A percentile compares a stretch with the other conserved stretches of the same genome.
Evolutionary conservation across 306 rosid species (phyloP).

Genomic region (Pterocarpus macrocarpus): DNA sequence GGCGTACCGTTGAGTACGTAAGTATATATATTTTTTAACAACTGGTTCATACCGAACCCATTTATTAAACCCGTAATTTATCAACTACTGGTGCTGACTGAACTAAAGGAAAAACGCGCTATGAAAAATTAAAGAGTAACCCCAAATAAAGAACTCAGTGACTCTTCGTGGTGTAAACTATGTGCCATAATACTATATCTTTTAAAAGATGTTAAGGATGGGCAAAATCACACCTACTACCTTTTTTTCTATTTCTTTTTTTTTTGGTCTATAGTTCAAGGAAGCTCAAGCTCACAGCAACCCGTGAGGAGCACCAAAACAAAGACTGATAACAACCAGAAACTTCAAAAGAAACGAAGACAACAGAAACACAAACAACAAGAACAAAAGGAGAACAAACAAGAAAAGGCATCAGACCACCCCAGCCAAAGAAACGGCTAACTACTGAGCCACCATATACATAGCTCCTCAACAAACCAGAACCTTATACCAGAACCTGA

Average conservation of each 20-base stretch:
- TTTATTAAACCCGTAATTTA: neutral
- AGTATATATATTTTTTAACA: neutral
- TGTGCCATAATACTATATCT: neutral
- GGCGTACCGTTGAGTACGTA: neutral
- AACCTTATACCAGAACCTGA: no score
- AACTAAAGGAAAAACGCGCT: neutral
- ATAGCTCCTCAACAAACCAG: no score
- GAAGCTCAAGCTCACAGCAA: no score
- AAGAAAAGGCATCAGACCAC: no score
- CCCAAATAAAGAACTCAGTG: neutral
- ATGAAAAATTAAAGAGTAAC: neutral
- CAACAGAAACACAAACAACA: no score
- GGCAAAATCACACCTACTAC: slow-evolving; percentile 24
- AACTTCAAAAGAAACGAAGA: no score
- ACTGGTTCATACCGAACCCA: neutral
- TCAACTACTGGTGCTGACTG: neutral
- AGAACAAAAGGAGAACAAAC: no score
- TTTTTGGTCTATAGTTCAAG: neutral
- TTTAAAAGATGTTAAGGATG: neutral
- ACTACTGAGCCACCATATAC: no score
- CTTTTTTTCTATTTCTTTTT: neutral
- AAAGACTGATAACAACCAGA: no score
- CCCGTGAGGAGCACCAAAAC: no score
- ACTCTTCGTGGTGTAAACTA: neutral
- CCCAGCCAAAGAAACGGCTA: no score